Evolutionary conservation across 2,329 filamentous ascomycete species (phyloP), one percentile per base, ranked within the genome.

Genomic region (Colletotrichum abscissum): DNA sequence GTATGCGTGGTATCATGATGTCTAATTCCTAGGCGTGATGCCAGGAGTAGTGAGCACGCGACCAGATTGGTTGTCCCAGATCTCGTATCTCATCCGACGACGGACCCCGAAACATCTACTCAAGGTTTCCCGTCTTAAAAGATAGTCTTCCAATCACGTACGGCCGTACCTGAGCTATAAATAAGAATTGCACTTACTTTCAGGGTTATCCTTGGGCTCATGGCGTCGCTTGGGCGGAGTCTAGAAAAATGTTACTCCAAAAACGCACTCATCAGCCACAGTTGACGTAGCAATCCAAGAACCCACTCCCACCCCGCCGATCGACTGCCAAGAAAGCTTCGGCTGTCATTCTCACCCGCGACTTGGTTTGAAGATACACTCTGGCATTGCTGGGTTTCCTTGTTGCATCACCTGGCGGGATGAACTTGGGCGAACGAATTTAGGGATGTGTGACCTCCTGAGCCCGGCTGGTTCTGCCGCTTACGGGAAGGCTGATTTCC

Each of bases 251-350:
- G 68, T 42, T 38, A 56, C 56, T 54, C n/a, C 52, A 56, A 67
- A 28, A 7, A 57, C 52, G 57, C 63, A 54, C 35, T 58, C 49
- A 46, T 68, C 63, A 72, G 69, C 69, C 69, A 72, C 59, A 72
- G 64, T 72, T 72, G 69, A 72, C 64, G 69, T 72, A 71, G 56
- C 24, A 30, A 49, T 38, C 67, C 60, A 69, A 33, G 67, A 57
- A 42, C 38, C 38, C 38, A 42, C 38, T 7, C 1, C 14, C 38
- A 19, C 67, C 46, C 54, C 67, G 60, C 67, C 33, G 68, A 72
- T 72, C 69, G 63, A 52, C 64, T 19, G 69, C 69, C 69, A 72
- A 72, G 69, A 72, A 72, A 72, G 63, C 69, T 72, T 72, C 69
- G 69, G 69, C 63, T 62, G 63, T 42, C 64, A 46, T 58, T 72